Percentiles rank a stretch among this genome's conserved stretches.
These are phyloP conservation scores for Paramyrothecium sp. DNA, from an alignment of 2,329 filamentous ascomycete genomes.

Conservation along the genomic window DNA sequence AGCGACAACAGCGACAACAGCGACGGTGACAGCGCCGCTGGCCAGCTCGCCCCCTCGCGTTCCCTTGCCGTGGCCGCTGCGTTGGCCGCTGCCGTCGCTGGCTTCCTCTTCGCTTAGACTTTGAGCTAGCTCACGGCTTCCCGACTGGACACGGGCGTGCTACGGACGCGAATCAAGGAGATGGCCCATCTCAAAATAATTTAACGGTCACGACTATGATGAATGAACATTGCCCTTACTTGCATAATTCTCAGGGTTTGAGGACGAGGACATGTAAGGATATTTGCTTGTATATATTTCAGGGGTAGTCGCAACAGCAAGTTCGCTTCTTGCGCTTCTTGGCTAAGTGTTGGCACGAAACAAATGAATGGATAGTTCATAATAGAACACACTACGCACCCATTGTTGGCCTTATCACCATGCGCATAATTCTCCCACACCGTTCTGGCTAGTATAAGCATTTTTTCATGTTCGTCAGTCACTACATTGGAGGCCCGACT, in stretches of 20 bases:
- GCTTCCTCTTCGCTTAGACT: slow-evolving; percentile 23
- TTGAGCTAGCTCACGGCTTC: too few species aligned
- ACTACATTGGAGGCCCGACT: too few species aligned
- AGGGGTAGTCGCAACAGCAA: neutral
- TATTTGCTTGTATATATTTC: neutral
- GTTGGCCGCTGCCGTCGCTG: slow-evolving; percentile 23
- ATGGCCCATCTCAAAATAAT: too few species aligned
- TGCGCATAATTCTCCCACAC: too few species aligned
- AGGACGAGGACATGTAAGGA: neutral
- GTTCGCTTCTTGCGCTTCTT: neutral
- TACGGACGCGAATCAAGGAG: too few species aligned
- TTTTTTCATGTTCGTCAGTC: too few species aligned
- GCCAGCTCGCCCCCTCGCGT: slow-evolving; percentile 15
- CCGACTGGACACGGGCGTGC: too few species aligned
- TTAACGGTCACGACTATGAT: neutral
- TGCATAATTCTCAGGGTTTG: neutral
- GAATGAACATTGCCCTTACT: neutral
- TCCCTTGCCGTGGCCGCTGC: slow-evolving; percentile 19
- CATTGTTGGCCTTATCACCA: too few species aligned
- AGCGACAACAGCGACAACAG: slow-evolving; percentile 6
- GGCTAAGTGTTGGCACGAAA: neutral
- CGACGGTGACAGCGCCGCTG: slow-evolving; percentile 6
- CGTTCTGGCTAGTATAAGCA: too few species aligned
- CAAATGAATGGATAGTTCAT: neutral
- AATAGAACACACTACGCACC: too few species aligned